Evolutionary conservation across 495 filamentous ascomycete species (phyloP).

Genomic region (Penicillium daleae): DNA sequence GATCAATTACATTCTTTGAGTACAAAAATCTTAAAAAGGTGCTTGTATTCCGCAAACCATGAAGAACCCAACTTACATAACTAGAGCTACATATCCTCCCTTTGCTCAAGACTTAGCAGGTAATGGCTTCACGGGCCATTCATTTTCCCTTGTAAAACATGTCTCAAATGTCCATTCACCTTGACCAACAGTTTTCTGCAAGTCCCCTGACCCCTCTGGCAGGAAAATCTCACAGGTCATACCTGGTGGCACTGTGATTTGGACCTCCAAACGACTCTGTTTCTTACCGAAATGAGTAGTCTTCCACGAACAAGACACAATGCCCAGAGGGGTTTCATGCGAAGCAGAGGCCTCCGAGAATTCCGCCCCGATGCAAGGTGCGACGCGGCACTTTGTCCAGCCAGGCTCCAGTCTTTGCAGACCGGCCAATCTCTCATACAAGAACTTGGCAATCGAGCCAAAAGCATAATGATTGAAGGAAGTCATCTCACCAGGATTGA

Average conservation of each 20-base stretch:
- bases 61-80: no score
- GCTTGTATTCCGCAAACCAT: no score
- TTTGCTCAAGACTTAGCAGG: background rate
- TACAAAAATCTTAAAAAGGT: background rate
- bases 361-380: background rate
- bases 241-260: background rate
- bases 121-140: background rate
- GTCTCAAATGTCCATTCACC: background rate
- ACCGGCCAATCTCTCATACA: background rate
- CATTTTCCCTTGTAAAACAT: background rate
- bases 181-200: background rate
- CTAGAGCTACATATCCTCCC: background rate
- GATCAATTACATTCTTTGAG: background rate
- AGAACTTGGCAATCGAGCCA: background rate
- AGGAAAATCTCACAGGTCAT: background rate
- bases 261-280: background rate
- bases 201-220: background rate
- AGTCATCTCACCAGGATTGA: background rate
- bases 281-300: background rate
- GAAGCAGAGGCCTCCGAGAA: background rate
- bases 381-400: background rate
- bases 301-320: background rate
- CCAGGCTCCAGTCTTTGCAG: background rate
- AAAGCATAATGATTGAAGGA: background rate
- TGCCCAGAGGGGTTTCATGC: background rate